Conservation (phyloP, 768 basidiomycete species). For the Lactarius deliciosus region DNA sequence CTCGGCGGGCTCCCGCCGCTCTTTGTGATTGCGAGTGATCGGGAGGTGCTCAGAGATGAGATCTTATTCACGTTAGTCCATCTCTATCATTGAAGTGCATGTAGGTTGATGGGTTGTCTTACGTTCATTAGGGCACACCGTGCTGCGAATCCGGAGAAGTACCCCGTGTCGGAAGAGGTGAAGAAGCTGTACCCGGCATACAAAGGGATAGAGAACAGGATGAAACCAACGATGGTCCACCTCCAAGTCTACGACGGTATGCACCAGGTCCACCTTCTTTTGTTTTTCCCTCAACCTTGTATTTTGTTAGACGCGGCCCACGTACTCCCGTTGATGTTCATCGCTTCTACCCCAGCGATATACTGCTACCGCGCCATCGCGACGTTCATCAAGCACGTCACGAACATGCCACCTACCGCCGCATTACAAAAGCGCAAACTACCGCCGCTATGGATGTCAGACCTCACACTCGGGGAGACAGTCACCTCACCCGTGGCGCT, state of each 20-base stretch:
- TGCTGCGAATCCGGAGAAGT: conserved; percentile 80
- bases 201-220: conserved; percentile 52
- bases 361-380: conserved; percentile 80
- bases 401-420: conserved; percentile 43
- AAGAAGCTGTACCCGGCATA: conserved; percentile 58
- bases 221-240: conserved; percentile 75
- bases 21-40: conserved; percentile 80
- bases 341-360: conserved; percentile 74
- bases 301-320: conserved; percentile 60
- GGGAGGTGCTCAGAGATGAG: conserved; percentile 91
- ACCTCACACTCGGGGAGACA: neutral
- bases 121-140: conserved; percentile 68
- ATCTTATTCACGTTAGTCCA: conserved; percentile 68
- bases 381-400: conserved; percentile 67
- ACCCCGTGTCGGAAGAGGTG: conserved; percentile 47
- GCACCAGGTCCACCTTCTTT: conserved; percentile 16
- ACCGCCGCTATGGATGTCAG: neutral
- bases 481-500: neutral
- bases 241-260: conserved; percentile 89
- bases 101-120: neutral
- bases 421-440: conserved; percentile 1
- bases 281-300: neutral
- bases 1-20: conserved; percentile 90
- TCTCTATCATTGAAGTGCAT: too few relatives aligned
- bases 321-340: conserved; percentile 67